A percentile compares a stretch with the other conserved stretches of the same genome.
phyloP scores from a whole-genome alignment of 768 basidiomycete species.

The Calvatia gigantea region DNA sequence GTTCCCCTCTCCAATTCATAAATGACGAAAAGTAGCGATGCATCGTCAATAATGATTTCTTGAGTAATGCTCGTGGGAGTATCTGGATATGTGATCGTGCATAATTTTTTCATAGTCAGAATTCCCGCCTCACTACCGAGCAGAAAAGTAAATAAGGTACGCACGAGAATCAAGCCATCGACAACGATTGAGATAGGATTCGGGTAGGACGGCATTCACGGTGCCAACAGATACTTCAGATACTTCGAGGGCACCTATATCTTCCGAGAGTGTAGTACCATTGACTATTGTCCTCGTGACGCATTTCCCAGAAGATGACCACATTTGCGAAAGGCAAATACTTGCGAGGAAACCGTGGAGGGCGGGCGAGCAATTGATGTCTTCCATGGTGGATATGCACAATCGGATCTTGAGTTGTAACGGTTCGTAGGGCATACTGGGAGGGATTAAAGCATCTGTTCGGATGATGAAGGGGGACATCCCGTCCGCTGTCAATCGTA shows the following conservation, averaged over 20 bases:
- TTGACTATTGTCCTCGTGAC: constrained; percentile 57
- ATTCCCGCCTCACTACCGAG: constrained; percentile 22
- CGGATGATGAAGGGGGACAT: constrained; percentile 63
- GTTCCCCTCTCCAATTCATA: constrained; percentile 66
- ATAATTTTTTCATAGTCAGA: constrained; percentile 13
- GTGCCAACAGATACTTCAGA: constrained; percentile 45
- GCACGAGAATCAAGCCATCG: constrained; percentile 68
- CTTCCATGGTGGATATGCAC: constrained; percentile 50
- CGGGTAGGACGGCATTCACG: constrained; percentile 58
- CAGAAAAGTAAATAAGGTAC: constrained; percentile 26
- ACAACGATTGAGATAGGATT: constrained; percentile 62
- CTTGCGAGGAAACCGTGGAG: constrained; percentile 62
- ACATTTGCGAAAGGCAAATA: constrained; percentile 50
- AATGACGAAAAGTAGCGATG: constrained; percentile 57
- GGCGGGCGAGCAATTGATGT: constrained; percentile 49
- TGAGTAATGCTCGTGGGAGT: constrained; percentile 60
- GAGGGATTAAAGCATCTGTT: constrained; percentile 45
- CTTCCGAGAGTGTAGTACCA: constrained; percentile 48
- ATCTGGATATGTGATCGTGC: constrained; percentile 34
- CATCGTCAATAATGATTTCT: constrained; percentile 64
- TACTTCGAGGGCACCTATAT: constrained; percentile 48
- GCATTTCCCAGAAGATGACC: constrained; percentile 56
- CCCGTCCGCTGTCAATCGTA: constrained; percentile 63
- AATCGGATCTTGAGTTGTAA: constrained; percentile 52
- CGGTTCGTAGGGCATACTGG: constrained; percentile 6